These are phyloP conservation scores for Pezicula rhizophila DNA, from an alignment of 2,329 filamentous ascomycete genomes.

Conservation along the genomic window DNA sequence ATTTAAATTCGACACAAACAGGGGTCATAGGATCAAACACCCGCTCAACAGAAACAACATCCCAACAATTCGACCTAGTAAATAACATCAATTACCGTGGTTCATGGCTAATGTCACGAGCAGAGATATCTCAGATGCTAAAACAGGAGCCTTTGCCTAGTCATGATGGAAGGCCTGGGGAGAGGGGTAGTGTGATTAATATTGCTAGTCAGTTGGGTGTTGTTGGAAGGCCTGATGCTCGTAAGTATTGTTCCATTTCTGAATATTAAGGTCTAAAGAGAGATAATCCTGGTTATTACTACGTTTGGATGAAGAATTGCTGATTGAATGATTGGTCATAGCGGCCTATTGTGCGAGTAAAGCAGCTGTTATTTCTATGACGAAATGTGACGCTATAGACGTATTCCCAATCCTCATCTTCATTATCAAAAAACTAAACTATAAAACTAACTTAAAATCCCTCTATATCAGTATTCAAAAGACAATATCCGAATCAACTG, in stretches of 20 bases:
- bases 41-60: conserved; percentile 22
- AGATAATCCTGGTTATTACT: not conserved
- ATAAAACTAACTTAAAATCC: not conserved
- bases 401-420: conserved; percentile 16
- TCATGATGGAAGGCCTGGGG: conserved; percentile 37
- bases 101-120: conserved; percentile 37
- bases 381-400: conserved; percentile 41
- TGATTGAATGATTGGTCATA: conserved; percentile 9
- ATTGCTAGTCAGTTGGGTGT: conserved; percentile 38
- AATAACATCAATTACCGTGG: conserved; percentile 39
- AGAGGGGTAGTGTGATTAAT: conserved; percentile 38
- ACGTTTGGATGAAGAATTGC: not conserved
- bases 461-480: conserved; percentile 33
- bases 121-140: conserved; percentile 37
- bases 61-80: conserved; percentile 36
- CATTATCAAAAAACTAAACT: not conserved
- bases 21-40: conserved; percentile 18
- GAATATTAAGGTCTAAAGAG: not conserved
- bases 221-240: conserved; percentile 34
- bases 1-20: too few species aligned
- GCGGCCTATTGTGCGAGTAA: conserved; percentile 41
- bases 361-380: conserved; percentile 39
- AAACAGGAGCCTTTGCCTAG: conserved; percentile 35
- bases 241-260: conserved; percentile 23
- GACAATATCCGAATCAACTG: conserved; percentile 40